phyloP scores from a whole-genome alignment of 2,329 filamentous ascomycete genomes.

The Ascochyta fabae region DNA sequence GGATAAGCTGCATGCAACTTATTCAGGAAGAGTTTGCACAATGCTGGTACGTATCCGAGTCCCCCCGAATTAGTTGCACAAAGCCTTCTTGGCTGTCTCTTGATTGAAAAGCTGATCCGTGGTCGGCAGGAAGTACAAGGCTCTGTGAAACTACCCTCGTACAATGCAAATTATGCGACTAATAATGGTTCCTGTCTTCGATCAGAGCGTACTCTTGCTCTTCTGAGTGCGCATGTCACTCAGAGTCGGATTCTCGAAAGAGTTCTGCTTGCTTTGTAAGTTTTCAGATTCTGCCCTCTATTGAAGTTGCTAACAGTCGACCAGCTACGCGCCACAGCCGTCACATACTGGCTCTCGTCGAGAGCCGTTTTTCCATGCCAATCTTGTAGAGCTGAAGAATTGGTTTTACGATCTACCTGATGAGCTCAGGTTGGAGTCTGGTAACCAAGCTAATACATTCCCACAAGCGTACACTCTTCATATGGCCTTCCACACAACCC shows the following conservation, averaged over 20 bases:
- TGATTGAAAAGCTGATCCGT: not conserved
- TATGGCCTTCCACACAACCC: slow-evolving; percentile 47
- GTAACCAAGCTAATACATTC: slow-evolving; percentile 13
- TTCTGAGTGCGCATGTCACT: not conserved
- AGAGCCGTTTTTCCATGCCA: slow-evolving; percentile 39
- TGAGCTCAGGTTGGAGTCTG: slow-evolving; percentile 36
- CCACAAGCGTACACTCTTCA: slow-evolving; percentile 43
- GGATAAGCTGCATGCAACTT: slow-evolving; percentile 42
- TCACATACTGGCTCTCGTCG: slow-evolving; percentile 32
- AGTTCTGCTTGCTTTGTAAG: slow-evolving; percentile 3
- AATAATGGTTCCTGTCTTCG: not conserved
- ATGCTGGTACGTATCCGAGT: slow-evolving; percentile 39
- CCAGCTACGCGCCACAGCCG: slow-evolving; percentile 31
- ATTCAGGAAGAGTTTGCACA: slow-evolving; percentile 48
- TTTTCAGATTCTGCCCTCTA: not conserved
- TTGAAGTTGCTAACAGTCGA: not conserved
- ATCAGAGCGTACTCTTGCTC: not conserved
- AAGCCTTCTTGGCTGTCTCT: no score
- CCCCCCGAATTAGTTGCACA: no score
- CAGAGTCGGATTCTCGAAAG: slow-evolving; percentile 3
- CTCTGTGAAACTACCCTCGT: not conserved
- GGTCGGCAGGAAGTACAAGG: slow-evolving; percentile 1
- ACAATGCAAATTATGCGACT: no score
- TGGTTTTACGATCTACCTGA: slow-evolving; percentile 47
- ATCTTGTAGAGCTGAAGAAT: slow-evolving; percentile 42